Conservation (phyloP, 352 stramenopile genomes). For the Phytophthora pistaciae region DNA sequence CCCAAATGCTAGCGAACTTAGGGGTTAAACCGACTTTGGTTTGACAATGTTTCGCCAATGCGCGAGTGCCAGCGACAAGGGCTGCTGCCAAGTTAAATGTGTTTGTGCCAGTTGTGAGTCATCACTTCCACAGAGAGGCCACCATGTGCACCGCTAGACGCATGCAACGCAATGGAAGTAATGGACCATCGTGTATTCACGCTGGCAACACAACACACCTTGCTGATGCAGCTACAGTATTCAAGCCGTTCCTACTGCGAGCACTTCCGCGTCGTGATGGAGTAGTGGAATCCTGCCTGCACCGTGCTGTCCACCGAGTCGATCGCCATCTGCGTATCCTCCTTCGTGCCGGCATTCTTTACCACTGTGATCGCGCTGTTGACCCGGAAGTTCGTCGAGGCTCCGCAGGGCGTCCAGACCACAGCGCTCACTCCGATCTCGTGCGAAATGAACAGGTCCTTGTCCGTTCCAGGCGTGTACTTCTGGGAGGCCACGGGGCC, state of each 20-base stretch:
- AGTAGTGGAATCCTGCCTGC: slow-evolving; percentile 58
- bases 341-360: slow-evolving; percentile 34
- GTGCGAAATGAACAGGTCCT: slow-evolving; percentile 58
- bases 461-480: slow-evolving; percentile 41
- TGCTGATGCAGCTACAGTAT: not conserved
- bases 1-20: not conserved
- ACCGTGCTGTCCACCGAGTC: slow-evolving; percentile 66
- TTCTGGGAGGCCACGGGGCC: slow-evolving; percentile 41
- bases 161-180: slow-evolving; percentile 22
- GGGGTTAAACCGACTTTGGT: not conserved
- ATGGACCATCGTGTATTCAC: slow-evolving; percentile 9
- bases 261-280: slow-evolving; percentile 45
- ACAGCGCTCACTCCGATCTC: slow-evolving; percentile 52
- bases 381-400: slow-evolving; percentile 62
- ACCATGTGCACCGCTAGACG: not conserved
- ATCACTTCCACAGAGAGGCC: slow-evolving; percentile 2
- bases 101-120: not conserved
- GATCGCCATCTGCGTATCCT: slow-evolving; percentile 57
- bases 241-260: slow-evolving; percentile 7
- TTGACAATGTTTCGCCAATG: slow-evolving; percentile 14
- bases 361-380: slow-evolving; percentile 55
- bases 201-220: not conserved
- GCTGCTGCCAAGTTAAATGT: too few species aligned
- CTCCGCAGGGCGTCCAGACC: slow-evolving; percentile 61
- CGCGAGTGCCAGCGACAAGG: not conserved